Evolutionary conservation across 345 rosid genomes (phyloP), one percentile per base, ranked within the genome.

Genomic region (Eucalyptus viminalis): DNA sequence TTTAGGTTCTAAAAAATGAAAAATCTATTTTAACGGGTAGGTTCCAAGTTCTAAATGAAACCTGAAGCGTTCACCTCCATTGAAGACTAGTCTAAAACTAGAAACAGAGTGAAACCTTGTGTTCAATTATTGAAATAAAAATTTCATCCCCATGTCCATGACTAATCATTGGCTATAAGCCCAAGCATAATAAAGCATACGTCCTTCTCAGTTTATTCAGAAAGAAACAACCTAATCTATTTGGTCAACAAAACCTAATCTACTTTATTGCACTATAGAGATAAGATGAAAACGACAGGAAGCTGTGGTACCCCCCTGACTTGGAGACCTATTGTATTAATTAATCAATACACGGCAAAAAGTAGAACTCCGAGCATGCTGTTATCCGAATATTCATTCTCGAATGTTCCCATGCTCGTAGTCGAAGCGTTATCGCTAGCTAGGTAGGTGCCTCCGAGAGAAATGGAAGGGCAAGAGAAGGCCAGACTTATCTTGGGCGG

Each of bases 401-500:
- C 56, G 56, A 53, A 17, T 17, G 56, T 1, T 53, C 56, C 22
- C 56, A 53, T 53, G 56, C 56, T 53, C 9, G 2, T 17, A 53
- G 56, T 53, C 22, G 22, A 53, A 53, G 56, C 9, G 8, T 53
- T 53, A 17, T 53, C 56, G 22, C 56, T 53, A 53, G 56, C 22
- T 7, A 53, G 56, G 22, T 17, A 53, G 83, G 47, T 87, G 95
- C 98, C 99, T 97, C 91, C 98, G 93, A 80, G 97, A 97, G 95
- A 97, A 96, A 88, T 91, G 88, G 86, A 97, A 95, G 86, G 99
- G 99, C 14, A 96, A 94, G 72, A 96, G 95, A 67, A 89, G 45
- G 49, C 99, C 99, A 58, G 98, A 95, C 40, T 49, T 89, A 54
- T 96, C 99, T 37, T 85, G 92, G 43, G 99, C 98, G 72, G 97